A percentile compares a stretch with the other conserved stretches of the same genome.
Conservation (phyloP, 495 filamentous ascomycete genomes). For the Podospora conica region DNA sequence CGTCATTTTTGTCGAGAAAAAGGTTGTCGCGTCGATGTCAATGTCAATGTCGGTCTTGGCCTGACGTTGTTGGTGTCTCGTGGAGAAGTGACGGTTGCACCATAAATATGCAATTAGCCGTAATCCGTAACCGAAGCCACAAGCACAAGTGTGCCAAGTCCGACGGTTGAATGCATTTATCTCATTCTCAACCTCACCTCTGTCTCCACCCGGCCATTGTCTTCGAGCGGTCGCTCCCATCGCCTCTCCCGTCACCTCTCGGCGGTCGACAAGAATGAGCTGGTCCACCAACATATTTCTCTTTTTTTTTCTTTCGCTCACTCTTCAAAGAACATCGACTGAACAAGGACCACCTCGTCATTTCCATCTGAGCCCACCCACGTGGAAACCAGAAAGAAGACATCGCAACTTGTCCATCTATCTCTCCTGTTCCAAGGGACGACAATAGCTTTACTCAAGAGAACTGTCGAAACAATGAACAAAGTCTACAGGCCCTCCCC, state of each 20-base stretch:
- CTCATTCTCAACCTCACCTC: neutral
- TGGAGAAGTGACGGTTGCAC: neutral
- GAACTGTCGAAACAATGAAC: neutral
- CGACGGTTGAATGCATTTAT: neutral
- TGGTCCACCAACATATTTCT: neutral
- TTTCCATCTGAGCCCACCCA: neutral
- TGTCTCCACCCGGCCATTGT: neutral
- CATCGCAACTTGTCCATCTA: neutral
- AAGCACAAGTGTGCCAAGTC: neutral
- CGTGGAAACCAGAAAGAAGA: neutral
- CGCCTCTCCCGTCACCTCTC: neutral
- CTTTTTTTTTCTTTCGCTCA: neutral
- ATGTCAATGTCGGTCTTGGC: neutral
- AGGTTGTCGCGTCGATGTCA: neutral
- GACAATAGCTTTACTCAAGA: neutral
- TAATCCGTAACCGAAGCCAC: neutral
- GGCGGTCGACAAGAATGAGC: neutral
- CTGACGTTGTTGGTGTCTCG: slow-evolving; percentile 3
- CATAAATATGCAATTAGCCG: neutral
- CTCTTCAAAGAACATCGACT: neutral
- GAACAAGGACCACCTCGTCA: neutral
- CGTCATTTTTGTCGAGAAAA: slow-evolving; percentile 46
- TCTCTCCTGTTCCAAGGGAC: neutral
- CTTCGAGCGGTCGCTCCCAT: no score
- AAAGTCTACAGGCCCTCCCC: neutral